Base-by-base conservation (phyloP, 345 rosid genomes). In the Streptanthus diversifolius region DNA sequence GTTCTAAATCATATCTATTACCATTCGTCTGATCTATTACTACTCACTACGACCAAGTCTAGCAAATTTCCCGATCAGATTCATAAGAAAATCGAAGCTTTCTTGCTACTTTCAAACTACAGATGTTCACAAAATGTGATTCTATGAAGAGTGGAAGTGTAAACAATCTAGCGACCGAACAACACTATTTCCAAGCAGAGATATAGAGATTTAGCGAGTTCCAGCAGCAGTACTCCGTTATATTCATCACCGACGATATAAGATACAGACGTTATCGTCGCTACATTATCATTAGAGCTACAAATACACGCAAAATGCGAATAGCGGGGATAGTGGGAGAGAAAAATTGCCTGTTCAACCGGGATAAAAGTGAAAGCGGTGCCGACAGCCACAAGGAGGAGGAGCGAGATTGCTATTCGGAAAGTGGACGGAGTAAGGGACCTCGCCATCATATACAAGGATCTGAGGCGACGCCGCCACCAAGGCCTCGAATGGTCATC, bases 351-450 rank as follows among this genome's bases (percentile, higher is more conserved):
- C 80, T 79, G 78, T 29, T 80, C 86, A 13, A 83, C 43, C 3
- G 83, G 84, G 48, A 83, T 81, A 66, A 72, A 77, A 68, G 32
- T 21, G 75, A 79, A 77, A 45, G 82, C 86, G 40, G 78, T 45
- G 69, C 33, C 63, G 37, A 80, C 13, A 58, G 71, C 77, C 1
- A 73, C 71, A 21, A 80, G 54, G 68, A 77, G 84, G 55, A 84
- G 64, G 39, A 83, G 57, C n/a, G 81, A 63, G 57, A 83, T 68
- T 18, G 57, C 81, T 67, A 80, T 55, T 55, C 83, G 70, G 24
- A 63, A 79, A 49, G 80, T 77, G 22, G 82, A 77, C 15, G 64
- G 73, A 17, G 81, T 29, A 13, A 78, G 7, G 0, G 83, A 68
- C 49, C 45, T 33, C 17, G 45, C 76, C 49, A 69, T 74, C 81